Evolutionary conservation across 1,139 yeast species (phyloP).

Genomic region (Meyerozyma smithsonii): DNA sequence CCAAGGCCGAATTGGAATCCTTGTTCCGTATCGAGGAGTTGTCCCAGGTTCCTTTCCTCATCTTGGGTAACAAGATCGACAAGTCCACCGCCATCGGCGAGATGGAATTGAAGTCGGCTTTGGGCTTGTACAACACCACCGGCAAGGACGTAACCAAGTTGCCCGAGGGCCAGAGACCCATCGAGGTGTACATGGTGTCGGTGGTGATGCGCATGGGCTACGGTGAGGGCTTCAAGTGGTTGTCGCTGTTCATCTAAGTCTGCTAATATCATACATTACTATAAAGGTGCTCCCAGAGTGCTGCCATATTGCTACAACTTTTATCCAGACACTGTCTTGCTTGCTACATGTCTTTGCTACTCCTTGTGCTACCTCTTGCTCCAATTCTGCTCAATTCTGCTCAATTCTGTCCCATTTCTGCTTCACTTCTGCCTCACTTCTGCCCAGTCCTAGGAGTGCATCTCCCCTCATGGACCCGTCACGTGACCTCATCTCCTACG

Average conservation of each 20-base stretch:
- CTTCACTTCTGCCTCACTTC: background rate
- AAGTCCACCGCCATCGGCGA: slow-evolving; percentile 92
- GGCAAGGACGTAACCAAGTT: slow-evolving; percentile 76
- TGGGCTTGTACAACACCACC: slow-evolving; percentile 76
- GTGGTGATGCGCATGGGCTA: slow-evolving; percentile 96
- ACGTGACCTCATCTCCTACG: slow-evolving; percentile 2
- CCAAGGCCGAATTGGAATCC: slow-evolving; percentile 91
- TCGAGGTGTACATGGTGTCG: slow-evolving; percentile 95
- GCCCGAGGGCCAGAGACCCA: slow-evolving; percentile 78
- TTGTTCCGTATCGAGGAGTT: slow-evolving; percentile 90
- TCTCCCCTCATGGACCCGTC: too few relatives aligned
- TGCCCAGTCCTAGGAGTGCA: too few relatives aligned
- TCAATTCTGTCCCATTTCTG: background rate
- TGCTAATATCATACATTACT: background rate
- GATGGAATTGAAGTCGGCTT: slow-evolving; percentile 86
- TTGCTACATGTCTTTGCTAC: background rate
- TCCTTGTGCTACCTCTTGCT: background rate
- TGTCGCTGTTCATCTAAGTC: slow-evolving; percentile 77
- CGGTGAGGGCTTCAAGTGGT: slow-evolving; percentile 95
- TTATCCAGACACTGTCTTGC: too few relatives aligned
- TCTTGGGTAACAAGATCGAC: slow-evolving; percentile 95
- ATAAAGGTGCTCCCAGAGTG: background rate
- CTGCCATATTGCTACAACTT: background rate
- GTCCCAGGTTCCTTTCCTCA: slow-evolving; percentile 81
- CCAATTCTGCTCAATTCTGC: background rate